Percentiles rank a stretch among this genome's conserved stretches.
Conservation (phyloP, 768 basidiomycete species). For the Leccinum disarticulatum region DNA sequence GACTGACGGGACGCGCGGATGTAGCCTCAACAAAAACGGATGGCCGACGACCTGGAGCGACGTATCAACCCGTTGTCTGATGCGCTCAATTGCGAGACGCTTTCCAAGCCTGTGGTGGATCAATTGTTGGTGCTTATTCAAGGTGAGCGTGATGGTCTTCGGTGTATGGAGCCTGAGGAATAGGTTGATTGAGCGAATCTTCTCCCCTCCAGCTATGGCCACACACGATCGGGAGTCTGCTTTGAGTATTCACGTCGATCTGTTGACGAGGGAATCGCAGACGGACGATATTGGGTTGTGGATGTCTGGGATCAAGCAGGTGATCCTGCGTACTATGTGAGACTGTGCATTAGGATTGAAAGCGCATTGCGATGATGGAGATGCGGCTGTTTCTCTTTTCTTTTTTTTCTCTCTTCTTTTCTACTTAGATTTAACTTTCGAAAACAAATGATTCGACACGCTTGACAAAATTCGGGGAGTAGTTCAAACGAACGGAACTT, state of each 20-base stretch:
- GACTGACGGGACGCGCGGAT: not conserved
- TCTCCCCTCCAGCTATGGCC: constrained; percentile 63
- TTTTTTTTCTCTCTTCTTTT: too few species aligned
- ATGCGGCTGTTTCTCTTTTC: too few species aligned
- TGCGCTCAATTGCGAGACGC: constrained; percentile 85
- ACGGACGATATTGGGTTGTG: constrained; percentile 82
- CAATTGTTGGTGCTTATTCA: constrained; percentile 67
- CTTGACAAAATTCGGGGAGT: too few species aligned
- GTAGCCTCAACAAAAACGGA: constrained; percentile 79
- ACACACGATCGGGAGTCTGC: constrained; percentile 75
- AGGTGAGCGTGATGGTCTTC: constrained; percentile 48
- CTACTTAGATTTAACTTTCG: too few species aligned
- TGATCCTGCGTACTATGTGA: constrained; percentile 27
- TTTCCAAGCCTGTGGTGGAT: constrained; percentile 69
- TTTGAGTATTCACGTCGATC: constrained; percentile 79
- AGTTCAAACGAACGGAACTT: too few species aligned
- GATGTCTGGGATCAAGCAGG: constrained; percentile 90
- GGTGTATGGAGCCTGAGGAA: not conserved
- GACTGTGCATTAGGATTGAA: too few species aligned
- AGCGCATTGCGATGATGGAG: too few species aligned
- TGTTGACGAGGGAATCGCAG: constrained; percentile 76
- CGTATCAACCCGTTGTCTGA: constrained; percentile 87
- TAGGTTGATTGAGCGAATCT: not conserved
- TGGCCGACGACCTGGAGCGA: constrained; percentile 85
- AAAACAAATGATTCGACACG: too few species aligned